Conservation (phyloP, 2,329 filamentous ascomycete species). For the Phaeosphaeria sp. region DNA sequence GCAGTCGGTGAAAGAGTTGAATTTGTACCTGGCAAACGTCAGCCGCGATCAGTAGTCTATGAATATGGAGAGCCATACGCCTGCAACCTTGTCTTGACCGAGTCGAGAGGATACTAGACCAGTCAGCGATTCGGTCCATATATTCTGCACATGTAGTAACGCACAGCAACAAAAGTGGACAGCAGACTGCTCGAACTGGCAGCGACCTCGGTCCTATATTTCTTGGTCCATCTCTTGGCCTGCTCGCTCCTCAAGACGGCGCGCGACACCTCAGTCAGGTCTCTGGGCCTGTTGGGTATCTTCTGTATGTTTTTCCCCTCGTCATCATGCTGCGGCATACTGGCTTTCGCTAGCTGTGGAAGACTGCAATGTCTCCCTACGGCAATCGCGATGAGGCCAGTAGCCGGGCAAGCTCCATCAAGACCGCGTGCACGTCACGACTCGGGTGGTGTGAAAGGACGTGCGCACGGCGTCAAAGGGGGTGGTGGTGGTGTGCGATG, state of each 20-base stretch:
- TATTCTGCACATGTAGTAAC: conserved; percentile 16
- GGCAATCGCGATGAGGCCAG: conserved; percentile 65
- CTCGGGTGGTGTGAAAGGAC: conserved; percentile 11
- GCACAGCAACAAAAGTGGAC: conserved; percentile 74
- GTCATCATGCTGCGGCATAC: conserved; percentile 49
- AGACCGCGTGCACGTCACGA: conserved; percentile 42
- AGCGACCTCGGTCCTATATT: conserved; percentile 80
- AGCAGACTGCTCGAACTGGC: conserved; percentile 79
- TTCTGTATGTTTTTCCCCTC: conserved; percentile 27
- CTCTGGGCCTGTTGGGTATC: conserved; percentile 42
- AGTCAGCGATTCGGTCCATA: conserved; percentile 22
- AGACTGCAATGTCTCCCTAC: conserved; percentile 63
- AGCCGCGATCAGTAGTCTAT: conserved; percentile 10
- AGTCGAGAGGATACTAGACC: conserved; percentile 77
- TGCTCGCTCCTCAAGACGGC: conserved; percentile 49
- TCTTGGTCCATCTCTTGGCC: conserved; percentile 68
- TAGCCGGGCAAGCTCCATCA: conserved; percentile 63
- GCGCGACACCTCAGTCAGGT: conserved; percentile 46
- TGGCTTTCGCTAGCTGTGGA: conserved; percentile 57
- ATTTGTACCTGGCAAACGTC: conserved; percentile 64
- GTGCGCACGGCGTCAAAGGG: background rate
- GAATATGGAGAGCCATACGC: conserved; percentile 53
- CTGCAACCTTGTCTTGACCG: conserved; percentile 89
- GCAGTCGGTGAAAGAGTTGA: conserved; percentile 75
- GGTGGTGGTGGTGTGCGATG: background rate